phyloP scores from a whole-genome alignment of 768 basidiomycete species.

The Lentinula raphanica region DNA sequence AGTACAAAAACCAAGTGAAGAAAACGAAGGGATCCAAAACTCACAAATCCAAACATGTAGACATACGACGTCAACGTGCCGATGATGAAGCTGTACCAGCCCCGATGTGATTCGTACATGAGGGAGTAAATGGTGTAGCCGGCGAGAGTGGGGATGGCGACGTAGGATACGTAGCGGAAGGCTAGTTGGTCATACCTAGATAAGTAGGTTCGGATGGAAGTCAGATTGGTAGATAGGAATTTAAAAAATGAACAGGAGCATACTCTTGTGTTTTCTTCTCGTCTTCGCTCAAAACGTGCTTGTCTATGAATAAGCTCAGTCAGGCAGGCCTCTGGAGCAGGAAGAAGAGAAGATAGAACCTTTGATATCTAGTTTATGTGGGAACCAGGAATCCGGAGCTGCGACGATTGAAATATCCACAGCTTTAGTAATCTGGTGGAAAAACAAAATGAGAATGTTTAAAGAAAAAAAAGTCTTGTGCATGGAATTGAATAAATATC shows the following conservation, averaged over 20 bases:
- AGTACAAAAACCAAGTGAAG: no score
- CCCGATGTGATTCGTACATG: constrained; percentile 76
- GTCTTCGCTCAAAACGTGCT: constrained; percentile 93
- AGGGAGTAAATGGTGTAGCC: constrained; percentile 79
- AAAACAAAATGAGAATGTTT: no score
- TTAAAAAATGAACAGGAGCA: constrained; percentile 16
- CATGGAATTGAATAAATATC: constrained; percentile 14
- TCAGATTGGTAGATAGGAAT: not conserved
- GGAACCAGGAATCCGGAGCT: constrained; percentile 61
- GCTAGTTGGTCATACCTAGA: constrained; percentile 84
- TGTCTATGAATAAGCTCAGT: constrained; percentile 48
- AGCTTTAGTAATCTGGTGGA: constrained; percentile 80
- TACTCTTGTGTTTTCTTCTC: constrained; percentile 98
- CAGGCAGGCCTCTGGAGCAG: constrained; percentile 4
- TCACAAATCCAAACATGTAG: constrained; percentile 96
- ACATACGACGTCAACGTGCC: constrained; percentile 90
- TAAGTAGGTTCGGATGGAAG: constrained; percentile 42
- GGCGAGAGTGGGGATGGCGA: constrained; percentile 74
- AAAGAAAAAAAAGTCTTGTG: constrained; percentile 12
- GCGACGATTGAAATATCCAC: constrained; percentile 76
- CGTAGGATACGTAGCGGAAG: constrained; percentile 92
- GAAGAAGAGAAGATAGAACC: constrained; percentile 38
- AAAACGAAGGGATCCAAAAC: constrained; percentile 28
- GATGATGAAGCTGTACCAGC: constrained; percentile 96
- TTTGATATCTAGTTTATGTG: constrained; percentile 78